Evolutionary conservation across 2,329 filamentous ascomycete species (phyloP).

Genomic region (Coniochaeta sp.): DNA sequence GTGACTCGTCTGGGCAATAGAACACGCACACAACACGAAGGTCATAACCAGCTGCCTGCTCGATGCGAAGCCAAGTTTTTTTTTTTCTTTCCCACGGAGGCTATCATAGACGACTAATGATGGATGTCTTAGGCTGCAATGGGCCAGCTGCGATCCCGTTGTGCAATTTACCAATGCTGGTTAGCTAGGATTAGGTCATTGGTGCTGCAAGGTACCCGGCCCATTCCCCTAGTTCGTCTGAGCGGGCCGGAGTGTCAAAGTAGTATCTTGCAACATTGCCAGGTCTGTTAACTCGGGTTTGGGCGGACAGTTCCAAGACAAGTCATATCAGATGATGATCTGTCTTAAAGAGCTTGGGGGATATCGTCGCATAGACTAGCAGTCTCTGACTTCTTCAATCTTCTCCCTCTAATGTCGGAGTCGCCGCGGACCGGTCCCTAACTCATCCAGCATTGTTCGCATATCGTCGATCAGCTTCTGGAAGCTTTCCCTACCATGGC

Average conservation of each 20-base stretch:
- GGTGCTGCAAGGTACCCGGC: neutral
- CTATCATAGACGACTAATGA: neutral
- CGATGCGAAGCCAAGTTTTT: too few species aligned
- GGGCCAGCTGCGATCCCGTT: neutral
- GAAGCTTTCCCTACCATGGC: constrained; percentile 8
- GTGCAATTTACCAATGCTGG: neutral
- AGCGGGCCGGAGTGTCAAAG: neutral
- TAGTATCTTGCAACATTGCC: neutral
- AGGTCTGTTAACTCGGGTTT: neutral
- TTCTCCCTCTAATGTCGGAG: neutral
- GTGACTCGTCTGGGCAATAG: neutral
- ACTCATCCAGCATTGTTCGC: neutral
- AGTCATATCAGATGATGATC: neutral
- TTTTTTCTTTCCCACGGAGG: too few species aligned
- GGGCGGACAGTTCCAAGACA: neutral
- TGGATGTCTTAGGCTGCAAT: neutral
- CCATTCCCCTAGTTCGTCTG: neutral
- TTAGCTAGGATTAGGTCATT: neutral
- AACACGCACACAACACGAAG: too few species aligned
- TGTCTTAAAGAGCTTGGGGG: neutral
- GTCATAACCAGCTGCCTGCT: too few species aligned
- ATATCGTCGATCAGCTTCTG: constrained; percentile 10
- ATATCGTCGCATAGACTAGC: neutral
- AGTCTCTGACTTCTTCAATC: neutral
- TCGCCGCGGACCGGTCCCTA: neutral